Conservation (phyloP, 2,329 filamentous ascomycete genomes). For the Juglanconis oblonga region DNA sequence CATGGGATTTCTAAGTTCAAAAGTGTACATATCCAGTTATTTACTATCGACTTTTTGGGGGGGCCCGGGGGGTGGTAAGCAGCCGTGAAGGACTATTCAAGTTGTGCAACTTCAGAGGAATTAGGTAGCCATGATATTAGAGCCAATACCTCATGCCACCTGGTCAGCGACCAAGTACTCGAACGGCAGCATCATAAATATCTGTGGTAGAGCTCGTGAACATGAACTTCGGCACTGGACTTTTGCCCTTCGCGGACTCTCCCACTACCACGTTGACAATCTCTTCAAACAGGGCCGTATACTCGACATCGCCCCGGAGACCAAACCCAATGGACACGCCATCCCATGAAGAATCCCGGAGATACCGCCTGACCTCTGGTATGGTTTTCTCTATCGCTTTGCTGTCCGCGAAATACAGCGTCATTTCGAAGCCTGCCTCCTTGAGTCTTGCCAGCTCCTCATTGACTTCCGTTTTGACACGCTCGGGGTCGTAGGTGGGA, state of each 20-base stretch:
- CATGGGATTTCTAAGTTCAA: too few relatives aligned
- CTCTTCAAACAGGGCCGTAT: slow-evolving; percentile 5
- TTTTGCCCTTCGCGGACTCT: background rate
- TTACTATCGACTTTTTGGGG: too few relatives aligned
- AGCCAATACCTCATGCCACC: too few relatives aligned
- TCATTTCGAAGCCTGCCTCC: background rate
- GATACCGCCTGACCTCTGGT: background rate
- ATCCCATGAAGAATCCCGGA: background rate
- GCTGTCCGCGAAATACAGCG: slow-evolving; percentile 5
- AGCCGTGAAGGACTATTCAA: too few relatives aligned
- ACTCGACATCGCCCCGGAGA: background rate
- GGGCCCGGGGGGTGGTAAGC: too few relatives aligned
- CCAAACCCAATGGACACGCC: slow-evolving; percentile 3
- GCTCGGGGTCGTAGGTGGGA: slow-evolving; percentile 1
- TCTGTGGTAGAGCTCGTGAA: slow-evolving; percentile 4
- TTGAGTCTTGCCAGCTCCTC: background rate
- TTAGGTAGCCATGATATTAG: too few relatives aligned
- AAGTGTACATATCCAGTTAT: too few relatives aligned
- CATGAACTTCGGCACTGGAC: background rate
- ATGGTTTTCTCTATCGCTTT: background rate
- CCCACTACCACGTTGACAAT: background rate
- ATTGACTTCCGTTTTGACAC: background rate
- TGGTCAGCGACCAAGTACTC: background rate
- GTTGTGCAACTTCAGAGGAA: too few relatives aligned
- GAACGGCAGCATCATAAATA: slow-evolving; percentile 5